Evolutionary conservation across 768 basidiomycete species (phyloP).

Genomic region (Lactifluus echinatus): DNA sequence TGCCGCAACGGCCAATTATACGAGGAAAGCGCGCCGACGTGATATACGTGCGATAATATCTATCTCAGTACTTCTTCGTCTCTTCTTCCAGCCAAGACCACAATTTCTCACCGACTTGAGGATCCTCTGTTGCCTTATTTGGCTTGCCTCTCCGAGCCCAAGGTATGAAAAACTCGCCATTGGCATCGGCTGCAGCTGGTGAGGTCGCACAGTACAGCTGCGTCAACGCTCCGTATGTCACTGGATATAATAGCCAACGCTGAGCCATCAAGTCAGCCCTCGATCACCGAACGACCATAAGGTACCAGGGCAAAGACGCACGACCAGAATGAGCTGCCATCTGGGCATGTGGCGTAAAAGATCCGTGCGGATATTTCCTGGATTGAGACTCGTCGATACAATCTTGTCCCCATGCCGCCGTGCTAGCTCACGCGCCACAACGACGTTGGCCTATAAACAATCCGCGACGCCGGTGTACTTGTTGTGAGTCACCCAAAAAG

Average conservation of each 20-base stretch:
- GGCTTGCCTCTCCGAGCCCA: constrained; percentile 24
- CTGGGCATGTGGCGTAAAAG: constrained; percentile 2
- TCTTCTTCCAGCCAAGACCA: constrained; percentile 29
- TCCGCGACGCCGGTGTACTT: background rate
- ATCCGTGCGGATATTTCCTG: constrained; percentile 22
- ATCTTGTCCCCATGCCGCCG: constrained; percentile 40
- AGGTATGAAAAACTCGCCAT: constrained; percentile 31
- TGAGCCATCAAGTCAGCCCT: background rate
- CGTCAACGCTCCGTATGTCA: constrained; percentile 32
- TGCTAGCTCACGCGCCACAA: constrained; percentile 38
- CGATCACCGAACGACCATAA: background rate
- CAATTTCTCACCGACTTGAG: constrained; percentile 23
- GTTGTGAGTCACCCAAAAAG: too few relatives aligned
- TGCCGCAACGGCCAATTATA: too few relatives aligned
- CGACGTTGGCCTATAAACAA: constrained; percentile 33
- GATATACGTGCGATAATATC: too few relatives aligned
- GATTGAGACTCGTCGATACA: constrained; percentile 38
- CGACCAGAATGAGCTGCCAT: background rate
- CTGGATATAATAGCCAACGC: background rate
- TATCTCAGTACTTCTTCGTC: background rate
- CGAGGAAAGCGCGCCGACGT: too few relatives aligned
- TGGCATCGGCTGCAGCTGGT: constrained; percentile 30
- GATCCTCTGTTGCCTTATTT: constrained; percentile 20
- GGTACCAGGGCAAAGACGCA: background rate
- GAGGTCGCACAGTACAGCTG: constrained; percentile 38